Conservation (phyloP, 805 yeast genomes). For the Candida maltosa region DNA sequence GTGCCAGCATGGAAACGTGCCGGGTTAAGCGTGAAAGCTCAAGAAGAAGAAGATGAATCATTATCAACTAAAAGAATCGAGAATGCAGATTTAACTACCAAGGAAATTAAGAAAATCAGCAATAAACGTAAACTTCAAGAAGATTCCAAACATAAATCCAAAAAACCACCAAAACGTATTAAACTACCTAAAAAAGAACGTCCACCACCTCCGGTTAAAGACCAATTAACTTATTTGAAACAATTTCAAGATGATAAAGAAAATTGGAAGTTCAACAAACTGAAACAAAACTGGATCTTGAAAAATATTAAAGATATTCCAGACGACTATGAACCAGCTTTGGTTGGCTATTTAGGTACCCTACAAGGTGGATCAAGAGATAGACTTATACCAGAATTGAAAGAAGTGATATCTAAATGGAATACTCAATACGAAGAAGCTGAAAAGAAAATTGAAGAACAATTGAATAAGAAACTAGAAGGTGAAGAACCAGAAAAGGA, state of each 20-base stretch:
- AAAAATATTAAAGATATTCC: conserved; percentile 57
- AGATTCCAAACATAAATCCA: conserved; percentile 19
- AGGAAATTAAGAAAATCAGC: conserved; percentile 37
- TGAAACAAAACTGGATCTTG: conserved; percentile 82
- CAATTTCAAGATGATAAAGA: conserved; percentile 53
- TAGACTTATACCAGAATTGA: conserved; percentile 50
- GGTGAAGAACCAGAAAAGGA: conserved; percentile 15
- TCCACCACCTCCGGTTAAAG: conserved; percentile 72
- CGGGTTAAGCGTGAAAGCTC: conserved; percentile 61
- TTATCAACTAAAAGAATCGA: conserved; percentile 42
- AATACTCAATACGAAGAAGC: conserved; percentile 45
- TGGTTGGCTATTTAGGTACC: conserved; percentile 53
- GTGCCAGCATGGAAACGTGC: conserved; percentile 80
- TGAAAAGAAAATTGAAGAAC: conserved; percentile 36
- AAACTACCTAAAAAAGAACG: conserved; percentile 69
- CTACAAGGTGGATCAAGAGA: conserved; percentile 69
- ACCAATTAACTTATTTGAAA: conserved; percentile 64
- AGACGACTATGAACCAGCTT: conserved; percentile 46
- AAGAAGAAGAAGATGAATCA: conserved; percentile 40
- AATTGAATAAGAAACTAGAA: conserved; percentile 17
- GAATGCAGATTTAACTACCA: conserved; percentile 36
- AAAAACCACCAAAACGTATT: conserved; percentile 66
- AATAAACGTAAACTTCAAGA: conserved; percentile 26
- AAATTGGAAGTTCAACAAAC: conserved; percentile 82
- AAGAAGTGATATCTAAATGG: conserved; percentile 51